These are phyloP conservation scores for Citrus hindsii DNA, from an alignment of 345 rosid species.

Conservation along the genomic window DNA sequence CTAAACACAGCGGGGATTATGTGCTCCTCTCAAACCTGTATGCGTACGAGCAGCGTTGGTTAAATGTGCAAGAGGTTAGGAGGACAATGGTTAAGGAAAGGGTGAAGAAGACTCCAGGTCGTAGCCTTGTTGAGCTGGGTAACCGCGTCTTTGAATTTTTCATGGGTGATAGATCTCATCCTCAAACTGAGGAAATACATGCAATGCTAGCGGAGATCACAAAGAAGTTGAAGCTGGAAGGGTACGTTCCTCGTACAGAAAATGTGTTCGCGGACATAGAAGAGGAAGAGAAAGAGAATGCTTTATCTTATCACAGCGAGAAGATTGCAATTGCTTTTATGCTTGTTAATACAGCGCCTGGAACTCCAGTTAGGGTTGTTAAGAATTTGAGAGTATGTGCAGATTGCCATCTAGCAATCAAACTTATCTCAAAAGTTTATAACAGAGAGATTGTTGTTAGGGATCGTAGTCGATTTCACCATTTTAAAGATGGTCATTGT, in stretches of 20 bases:
- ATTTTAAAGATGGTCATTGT: slow-evolving; percentile 65
- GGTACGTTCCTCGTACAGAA: slow-evolving; percentile 50
- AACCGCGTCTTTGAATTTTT: slow-evolving; percentile 62
- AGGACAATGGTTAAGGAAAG: slow-evolving; percentile 51
- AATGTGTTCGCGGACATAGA: slow-evolving; percentile 72
- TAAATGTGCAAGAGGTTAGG: slow-evolving; percentile 62
- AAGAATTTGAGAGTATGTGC: slow-evolving; percentile 83
- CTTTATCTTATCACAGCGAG: slow-evolving; percentile 74
- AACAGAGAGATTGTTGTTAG: slow-evolving; percentile 65
- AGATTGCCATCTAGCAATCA: slow-evolving; percentile 81
- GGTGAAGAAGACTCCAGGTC: slow-evolving; percentile 67
- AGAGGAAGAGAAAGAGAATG: slow-evolving; percentile 78
- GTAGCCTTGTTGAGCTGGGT: slow-evolving; percentile 74
- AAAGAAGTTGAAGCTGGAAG: slow-evolving; percentile 51
- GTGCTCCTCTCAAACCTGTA: slow-evolving; percentile 82
- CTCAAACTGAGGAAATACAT: slow-evolving; percentile 50
- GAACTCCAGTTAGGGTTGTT: slow-evolving; percentile 52
- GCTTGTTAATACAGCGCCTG: slow-evolving; percentile 55
- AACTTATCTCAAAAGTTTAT: slow-evolving; percentile 66
- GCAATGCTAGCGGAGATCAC: slow-evolving; percentile 55
- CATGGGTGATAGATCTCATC: slow-evolving; percentile 63
- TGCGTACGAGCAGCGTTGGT: slow-evolving; percentile 76
- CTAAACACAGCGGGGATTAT: slow-evolving; percentile 73
- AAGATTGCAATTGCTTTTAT: slow-evolving; percentile 81
- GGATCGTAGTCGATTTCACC: slow-evolving; percentile 84